A percentile compares a stretch with the other conserved stretches of the same genome.
phyloP scores from a whole-genome alignment of 2,329 filamentous ascomycete species.

The Boeremia lycopersici region DNA sequence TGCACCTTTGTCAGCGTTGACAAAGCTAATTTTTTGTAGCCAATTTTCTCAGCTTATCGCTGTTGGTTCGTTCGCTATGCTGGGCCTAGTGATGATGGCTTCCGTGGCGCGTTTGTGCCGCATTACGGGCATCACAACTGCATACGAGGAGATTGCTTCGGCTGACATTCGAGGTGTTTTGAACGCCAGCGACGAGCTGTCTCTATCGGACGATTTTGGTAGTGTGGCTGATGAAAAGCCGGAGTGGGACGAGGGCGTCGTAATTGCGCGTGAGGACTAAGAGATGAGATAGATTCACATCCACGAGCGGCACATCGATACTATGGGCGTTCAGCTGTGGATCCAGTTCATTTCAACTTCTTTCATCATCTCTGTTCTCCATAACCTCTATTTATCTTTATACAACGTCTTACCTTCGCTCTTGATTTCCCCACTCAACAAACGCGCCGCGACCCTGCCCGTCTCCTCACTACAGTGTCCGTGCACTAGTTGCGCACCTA shows the following conservation, averaged over 20 bases:
- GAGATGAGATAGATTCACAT: neutral
- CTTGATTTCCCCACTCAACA: slow-evolving; percentile 30
- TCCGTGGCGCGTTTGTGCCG: slow-evolving; percentile 49
- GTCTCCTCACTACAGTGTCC: slow-evolving; percentile 40
- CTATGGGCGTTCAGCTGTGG: neutral
- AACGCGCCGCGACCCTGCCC: slow-evolving; percentile 44
- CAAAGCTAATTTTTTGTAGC: slow-evolving; percentile 22
- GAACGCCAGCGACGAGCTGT: slow-evolving; percentile 51
- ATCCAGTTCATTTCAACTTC: neutral
- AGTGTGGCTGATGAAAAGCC: slow-evolving; percentile 33
- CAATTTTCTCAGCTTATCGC: slow-evolving; percentile 54
- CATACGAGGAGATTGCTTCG: slow-evolving; percentile 51
- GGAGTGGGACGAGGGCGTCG: slow-evolving; percentile 39
- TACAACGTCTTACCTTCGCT: slow-evolving; percentile 4
- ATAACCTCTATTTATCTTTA: slow-evolving; percentile 17
- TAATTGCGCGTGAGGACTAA: slow-evolving; percentile 29
- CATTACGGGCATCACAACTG: slow-evolving; percentile 49
- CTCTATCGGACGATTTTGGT: slow-evolving; percentile 40
- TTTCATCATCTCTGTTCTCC: neutral
- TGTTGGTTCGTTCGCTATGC: slow-evolving; percentile 52
- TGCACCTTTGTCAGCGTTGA: neutral
- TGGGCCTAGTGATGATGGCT: slow-evolving; percentile 54
- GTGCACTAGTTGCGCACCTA: no score
- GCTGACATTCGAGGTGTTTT: slow-evolving; percentile 52
- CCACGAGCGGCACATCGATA: slow-evolving; percentile 1